These are phyloP conservation scores for Fraxinus albicans DNA, from an alignment of 305 asterid species.

Conservation along the genomic window DNA sequence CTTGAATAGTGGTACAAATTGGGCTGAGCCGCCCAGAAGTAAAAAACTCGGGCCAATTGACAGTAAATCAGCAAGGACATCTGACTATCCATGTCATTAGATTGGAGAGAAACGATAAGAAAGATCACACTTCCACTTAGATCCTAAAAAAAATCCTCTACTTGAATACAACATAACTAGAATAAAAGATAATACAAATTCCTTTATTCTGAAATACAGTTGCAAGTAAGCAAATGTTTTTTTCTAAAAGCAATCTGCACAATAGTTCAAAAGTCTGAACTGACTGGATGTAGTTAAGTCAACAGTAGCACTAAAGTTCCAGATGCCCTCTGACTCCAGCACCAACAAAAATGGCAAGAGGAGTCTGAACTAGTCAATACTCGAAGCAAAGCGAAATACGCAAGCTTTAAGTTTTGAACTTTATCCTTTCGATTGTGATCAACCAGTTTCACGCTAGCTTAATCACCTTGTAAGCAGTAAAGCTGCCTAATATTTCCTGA, in stretches of 20 bases:
- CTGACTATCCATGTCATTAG: background rate
- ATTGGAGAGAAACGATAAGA: background rate
- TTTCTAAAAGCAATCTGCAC: slow-evolving; percentile 36
- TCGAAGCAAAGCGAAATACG: slow-evolving; percentile 10
- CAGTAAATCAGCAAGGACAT: background rate
- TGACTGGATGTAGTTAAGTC: slow-evolving; percentile 21
- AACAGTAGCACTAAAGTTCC: slow-evolving; percentile 32
- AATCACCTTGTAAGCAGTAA: slow-evolving; percentile 79
- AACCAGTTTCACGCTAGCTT: slow-evolving; percentile 21
- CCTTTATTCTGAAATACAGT: slow-evolving; percentile 21
- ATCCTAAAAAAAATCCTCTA: slow-evolving; percentile 4
- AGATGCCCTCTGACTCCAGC: slow-evolving; percentile 32
- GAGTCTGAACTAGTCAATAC: slow-evolving; percentile 30
- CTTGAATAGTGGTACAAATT: background rate
- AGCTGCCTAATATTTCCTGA: slow-evolving; percentile 94
- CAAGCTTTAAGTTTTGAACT: slow-evolving; percentile 19
- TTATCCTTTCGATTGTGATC: slow-evolving; percentile 12
- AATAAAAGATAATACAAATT: slow-evolving; percentile 8
- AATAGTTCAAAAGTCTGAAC: slow-evolving; percentile 28
- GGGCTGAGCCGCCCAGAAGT: background rate
- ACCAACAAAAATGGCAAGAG: slow-evolving; percentile 36
- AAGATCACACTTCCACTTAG: background rate
- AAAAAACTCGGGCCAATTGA: background rate
- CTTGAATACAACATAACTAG: slow-evolving; percentile 16
- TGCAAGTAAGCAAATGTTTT: slow-evolving; percentile 28